A percentile compares a stretch with the other conserved stretches of the same genome.
Conservation (phyloP, 805 yeast species). For the Yarrowia phangngaensis region DNA sequence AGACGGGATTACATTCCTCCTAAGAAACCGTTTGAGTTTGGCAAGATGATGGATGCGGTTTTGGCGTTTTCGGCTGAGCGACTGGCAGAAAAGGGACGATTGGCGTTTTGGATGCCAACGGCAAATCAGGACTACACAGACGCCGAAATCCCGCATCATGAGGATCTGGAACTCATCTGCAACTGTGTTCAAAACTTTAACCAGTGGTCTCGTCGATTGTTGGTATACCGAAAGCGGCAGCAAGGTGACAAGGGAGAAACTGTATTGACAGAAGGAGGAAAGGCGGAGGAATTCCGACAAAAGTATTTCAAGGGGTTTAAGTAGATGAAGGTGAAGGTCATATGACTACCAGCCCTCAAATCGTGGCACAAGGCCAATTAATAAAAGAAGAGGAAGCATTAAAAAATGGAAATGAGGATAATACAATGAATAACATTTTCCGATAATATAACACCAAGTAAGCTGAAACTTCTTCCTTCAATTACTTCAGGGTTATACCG, state of each 20-base stretch:
- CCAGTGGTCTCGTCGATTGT: conserved; percentile 85
- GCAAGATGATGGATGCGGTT: conserved; percentile 71
- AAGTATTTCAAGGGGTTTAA: conserved; percentile 67
- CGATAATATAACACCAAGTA: no score
- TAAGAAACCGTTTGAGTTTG: conserved; percentile 82
- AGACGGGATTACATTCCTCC: conserved; percentile 86
- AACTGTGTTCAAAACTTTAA: conserved; percentile 83
- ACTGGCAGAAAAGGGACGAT: conserved; percentile 69
- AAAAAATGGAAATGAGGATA: no score
- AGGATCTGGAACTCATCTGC: conserved; percentile 62
- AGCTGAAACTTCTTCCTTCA: no score
- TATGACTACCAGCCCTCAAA: no score
- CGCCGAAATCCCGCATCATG: conserved; percentile 74
- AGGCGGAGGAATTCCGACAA: conserved; percentile 62
- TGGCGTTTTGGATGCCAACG: conserved; percentile 97
- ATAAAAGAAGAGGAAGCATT: no score
- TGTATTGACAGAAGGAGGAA: conserved; percentile 47
- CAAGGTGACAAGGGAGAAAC: conserved; percentile 43
- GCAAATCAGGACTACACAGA: conserved; percentile 74
- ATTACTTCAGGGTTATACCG: no score
- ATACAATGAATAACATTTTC: no score
- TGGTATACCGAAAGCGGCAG: conserved; percentile 68
- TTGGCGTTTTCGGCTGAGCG: conserved; percentile 67
- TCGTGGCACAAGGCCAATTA: no score
- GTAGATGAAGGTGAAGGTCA: neutral